These are phyloP conservation scores for Lachancea sp. DNA, from an alignment of 805 yeast genomes.

Conservation along the genomic window DNA sequence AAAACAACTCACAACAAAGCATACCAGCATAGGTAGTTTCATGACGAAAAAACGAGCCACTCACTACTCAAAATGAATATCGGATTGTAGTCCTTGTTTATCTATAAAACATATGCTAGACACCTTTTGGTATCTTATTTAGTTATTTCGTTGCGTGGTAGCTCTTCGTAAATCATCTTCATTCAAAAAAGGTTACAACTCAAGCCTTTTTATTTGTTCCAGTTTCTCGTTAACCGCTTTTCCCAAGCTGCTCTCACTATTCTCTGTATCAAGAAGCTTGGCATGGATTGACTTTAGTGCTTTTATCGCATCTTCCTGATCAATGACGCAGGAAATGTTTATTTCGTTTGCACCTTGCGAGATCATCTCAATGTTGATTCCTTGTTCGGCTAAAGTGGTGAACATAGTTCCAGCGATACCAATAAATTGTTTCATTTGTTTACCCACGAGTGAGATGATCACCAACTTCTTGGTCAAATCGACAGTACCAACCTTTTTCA, in stretches of 20 bases:
- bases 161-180: background rate
- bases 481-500: constrained; percentile 76
- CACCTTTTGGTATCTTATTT: background rate
- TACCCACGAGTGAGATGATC: constrained; percentile 90
- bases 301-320: constrained; percentile 71
- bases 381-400: constrained; percentile 84
- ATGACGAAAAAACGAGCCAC: no score
- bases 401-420: constrained; percentile 98
- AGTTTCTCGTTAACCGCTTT: constrained; percentile 40
- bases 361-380: constrained; percentile 94
- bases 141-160: background rate
- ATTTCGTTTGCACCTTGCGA: constrained; percentile 98
- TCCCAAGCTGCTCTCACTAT: constrained; percentile 23
- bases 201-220: constrained; percentile 38
- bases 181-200: constrained; percentile 11
- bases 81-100: background rate
- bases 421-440: constrained; percentile 91
- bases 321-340: constrained; percentile 91
- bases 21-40: no score
- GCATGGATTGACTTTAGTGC: constrained; percentile 85
- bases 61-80: no score
- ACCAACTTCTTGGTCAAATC: constrained; percentile 85
- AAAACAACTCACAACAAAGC: no score
- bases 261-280: constrained; percentile 50
- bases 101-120: background rate